Base-by-base conservation (phyloP, 371 early-diverging fungal species). In the Massospora cicadina region DNA sequence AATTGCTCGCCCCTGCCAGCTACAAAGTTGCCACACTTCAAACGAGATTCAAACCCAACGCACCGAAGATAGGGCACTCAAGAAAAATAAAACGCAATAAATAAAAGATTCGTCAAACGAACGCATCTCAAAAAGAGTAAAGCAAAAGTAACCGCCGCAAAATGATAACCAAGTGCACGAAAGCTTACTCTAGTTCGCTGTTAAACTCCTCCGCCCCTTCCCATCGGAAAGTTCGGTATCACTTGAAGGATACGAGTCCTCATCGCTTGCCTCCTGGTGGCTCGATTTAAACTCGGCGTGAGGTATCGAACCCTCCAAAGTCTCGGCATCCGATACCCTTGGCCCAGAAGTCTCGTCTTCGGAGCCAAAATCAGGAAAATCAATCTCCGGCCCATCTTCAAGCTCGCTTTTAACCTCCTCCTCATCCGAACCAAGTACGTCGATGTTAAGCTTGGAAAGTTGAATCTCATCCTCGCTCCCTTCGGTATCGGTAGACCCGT, bases 311-410 rank as follows among this genome's bases (percentile, higher is more conserved):
- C 58, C 58, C 17, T 57, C n/a, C 7, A 57, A n/a, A 57, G 58
- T 57, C 28, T 57, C 58, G 23, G 58, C 7, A 25, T 57, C 58
- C 17, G 25, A 25, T 10, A 43, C 43, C 17, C 43, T 43, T 10
- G 17, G 5, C 5, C 17, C 17, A 10, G 43, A 17, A 43, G 17
- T 43, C 13, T 57, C 58, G 23, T 57, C 28, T 23, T 57, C 58
- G 7, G 25, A 25, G 28, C 26, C n/a, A 57, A 23, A 3, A 10
- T 57, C 58, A 23, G 58, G 58, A n/a, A 57, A 57, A n/a, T 57
- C 58, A 17, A 57, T 57, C 58, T 57, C 58, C 17, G 58, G 58
- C 7, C 58, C 58, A 57, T 57, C 58, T n/a, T 57, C 58, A 10
- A 57, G 28, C 7, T 57, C 58, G 26, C 25, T 25, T n/a, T n/a